Conservation (phyloP, 192 early-diverging fungal species). For the Spizellomyces sp. region DNA sequence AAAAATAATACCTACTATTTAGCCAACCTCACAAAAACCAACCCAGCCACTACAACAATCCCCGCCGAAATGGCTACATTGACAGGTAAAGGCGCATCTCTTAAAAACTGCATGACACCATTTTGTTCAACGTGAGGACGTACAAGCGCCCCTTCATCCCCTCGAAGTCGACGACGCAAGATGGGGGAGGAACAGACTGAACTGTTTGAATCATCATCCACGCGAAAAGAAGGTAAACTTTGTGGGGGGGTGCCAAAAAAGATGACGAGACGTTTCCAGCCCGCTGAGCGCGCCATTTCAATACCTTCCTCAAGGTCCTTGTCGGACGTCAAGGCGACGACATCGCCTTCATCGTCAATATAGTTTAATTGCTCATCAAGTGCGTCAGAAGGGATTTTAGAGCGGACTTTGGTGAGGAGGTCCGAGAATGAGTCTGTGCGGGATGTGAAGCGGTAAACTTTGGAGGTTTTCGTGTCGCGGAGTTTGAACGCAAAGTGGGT, state of each 20-base stretch:
- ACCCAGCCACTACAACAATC: constrained; percentile 47
- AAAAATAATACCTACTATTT: constrained; percentile 17
- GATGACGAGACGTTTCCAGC: constrained; percentile 77
- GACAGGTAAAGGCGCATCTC: constrained; percentile 53
- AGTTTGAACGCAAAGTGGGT: constrained; percentile 51
- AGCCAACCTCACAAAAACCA: constrained; percentile 36
- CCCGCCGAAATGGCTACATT: constrained; percentile 54
- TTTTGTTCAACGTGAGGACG: neutral
- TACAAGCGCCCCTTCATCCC: neutral
- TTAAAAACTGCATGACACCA: constrained; percentile 37
- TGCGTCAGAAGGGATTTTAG: constrained; percentile 6
- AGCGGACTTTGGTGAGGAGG: constrained; percentile 20
- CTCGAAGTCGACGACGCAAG: neutral
- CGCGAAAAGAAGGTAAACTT: neutral
- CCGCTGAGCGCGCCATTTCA: constrained; percentile 71
- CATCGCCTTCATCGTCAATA: constrained; percentile 93
- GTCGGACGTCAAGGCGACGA: constrained; percentile 79
- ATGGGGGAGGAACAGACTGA: neutral
- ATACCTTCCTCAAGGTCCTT: constrained; percentile 88
- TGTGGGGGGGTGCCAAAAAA: constrained; percentile 26
- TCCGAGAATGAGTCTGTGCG: constrained; percentile 24
- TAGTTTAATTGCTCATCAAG: constrained; percentile 50
- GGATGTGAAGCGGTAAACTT: constrained; percentile 47
- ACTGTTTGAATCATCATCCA: neutral
- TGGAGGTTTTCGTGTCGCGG: constrained; percentile 33